Evolutionary conservation across 768 basidiomycete genomes (phyloP).

Genomic region (Strobilomyces dryophilus): DNA sequence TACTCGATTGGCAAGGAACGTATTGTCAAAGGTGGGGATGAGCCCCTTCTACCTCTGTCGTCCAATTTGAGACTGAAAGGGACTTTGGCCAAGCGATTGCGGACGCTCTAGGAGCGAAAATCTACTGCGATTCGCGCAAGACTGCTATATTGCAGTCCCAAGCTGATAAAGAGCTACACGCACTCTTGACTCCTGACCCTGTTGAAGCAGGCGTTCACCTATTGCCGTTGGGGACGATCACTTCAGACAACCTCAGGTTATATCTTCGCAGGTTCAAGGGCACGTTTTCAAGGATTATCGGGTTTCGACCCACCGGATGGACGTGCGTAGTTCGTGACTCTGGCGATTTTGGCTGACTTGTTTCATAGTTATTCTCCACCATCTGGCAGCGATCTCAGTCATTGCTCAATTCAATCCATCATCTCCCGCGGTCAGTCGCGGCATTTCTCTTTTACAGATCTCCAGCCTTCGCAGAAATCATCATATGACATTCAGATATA

Average conservation of each 20-base stretch:
- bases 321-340: slow-evolving; percentile 50
- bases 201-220: slow-evolving; percentile 78
- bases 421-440: slow-evolving; percentile 63
- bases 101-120: slow-evolving; percentile 68
- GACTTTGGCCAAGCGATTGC: slow-evolving; percentile 67
- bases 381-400: slow-evolving; percentile 52
- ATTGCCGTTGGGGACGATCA: slow-evolving; percentile 71
- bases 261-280: slow-evolving; percentile 77
- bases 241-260: slow-evolving; percentile 67
- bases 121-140: slow-evolving; percentile 89
- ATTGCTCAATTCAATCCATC: slow-evolving; percentile 63
- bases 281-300: slow-evolving; percentile 67
- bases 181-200: slow-evolving; percentile 74
- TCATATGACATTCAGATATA: slow-evolving; percentile 67
- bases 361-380: slow-evolving; percentile 58
- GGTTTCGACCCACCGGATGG: slow-evolving; percentile 95
- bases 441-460: slow-evolving; percentile 64
- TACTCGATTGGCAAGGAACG: slow-evolving; percentile 98
- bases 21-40: slow-evolving; percentile 78
- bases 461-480: slow-evolving; percentile 69
- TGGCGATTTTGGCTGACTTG: background rate
- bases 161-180: slow-evolving; percentile 76
- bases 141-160: slow-evolving; percentile 79
- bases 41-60: background rate
- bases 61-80: background rate